Evolutionary conservation across 768 basidiomycete genomes (phyloP).

Genomic region (Trametes elegans): DNA sequence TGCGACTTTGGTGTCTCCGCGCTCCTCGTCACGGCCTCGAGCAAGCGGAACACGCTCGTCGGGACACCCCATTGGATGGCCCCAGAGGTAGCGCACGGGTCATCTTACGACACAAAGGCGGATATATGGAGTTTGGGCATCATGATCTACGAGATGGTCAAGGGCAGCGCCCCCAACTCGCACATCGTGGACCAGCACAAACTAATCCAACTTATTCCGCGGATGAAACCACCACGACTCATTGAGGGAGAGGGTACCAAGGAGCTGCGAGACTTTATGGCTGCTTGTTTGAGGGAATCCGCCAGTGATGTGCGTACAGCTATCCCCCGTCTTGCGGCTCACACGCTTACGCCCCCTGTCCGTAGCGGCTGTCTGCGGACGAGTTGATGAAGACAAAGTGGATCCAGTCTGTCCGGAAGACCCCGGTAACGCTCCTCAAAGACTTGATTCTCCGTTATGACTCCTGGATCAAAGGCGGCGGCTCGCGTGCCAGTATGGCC

Average conservation of each 20-base stretch:
- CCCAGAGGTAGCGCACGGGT: constrained; percentile 89
- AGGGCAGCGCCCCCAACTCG: constrained; percentile 92
- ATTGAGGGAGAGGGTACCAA: constrained; percentile 76
- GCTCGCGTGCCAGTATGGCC: constrained; percentile 74
- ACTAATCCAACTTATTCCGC: constrained; percentile 88
- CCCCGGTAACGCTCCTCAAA: constrained; percentile 63
- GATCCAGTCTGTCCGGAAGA: constrained; percentile 77
- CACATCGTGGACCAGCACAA: constrained; percentile 78
- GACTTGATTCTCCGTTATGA: constrained; percentile 83
- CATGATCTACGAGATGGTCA: constrained; percentile 93
- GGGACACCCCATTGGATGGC: constrained; percentile 99
- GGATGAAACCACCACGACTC: constrained; percentile 77
- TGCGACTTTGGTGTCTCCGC: constrained; percentile 99
- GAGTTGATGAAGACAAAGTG: constrained; percentile 86
- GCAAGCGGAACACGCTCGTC: constrained; percentile 94
- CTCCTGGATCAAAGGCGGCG: constrained; percentile 63
- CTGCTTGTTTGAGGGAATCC: constrained; percentile 76
- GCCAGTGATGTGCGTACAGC: constrained; percentile 65
- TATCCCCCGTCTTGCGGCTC: not conserved
- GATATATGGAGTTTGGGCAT: constrained; percentile 99
- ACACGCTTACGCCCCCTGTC: not conserved
- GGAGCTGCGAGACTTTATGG: constrained; percentile 87
- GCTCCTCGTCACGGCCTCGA: constrained; percentile 74
- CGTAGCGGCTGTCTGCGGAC: constrained; percentile 83
- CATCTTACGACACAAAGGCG: constrained; percentile 96